phyloP scores from a whole-genome alignment of 2,329 filamentous ascomycete species.

The Bimuria novae-zelandiae region DNA sequence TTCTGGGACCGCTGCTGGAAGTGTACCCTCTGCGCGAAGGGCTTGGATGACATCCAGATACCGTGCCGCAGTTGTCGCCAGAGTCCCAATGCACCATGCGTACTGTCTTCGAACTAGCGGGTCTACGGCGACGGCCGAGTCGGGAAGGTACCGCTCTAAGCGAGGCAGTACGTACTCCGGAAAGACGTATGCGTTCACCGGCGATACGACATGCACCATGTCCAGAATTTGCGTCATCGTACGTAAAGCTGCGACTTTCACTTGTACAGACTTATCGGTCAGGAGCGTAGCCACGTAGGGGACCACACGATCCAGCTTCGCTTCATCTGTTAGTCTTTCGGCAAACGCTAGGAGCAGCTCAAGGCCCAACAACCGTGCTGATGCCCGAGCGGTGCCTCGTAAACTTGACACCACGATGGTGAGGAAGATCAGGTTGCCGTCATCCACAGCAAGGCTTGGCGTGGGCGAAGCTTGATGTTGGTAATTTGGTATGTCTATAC shows the following conservation, averaged over 20 bases:
- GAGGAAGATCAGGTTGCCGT: conserved; percentile 90
- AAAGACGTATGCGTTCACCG: conserved; percentile 70
- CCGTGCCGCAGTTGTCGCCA: conserved; percentile 81
- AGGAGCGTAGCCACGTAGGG: conserved; percentile 86
- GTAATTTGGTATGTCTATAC: conserved; percentile 84
- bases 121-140: conserved; percentile 54
- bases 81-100: conserved; percentile 85
- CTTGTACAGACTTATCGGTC: conserved; percentile 79
- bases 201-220: conserved; percentile 85
- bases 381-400: conserved; percentile 83
- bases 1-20: conserved; percentile 77
- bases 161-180: conserved; percentile 68
- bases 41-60: conserved; percentile 93
- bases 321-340: conserved; percentile 89
- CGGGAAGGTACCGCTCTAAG: conserved; percentile 61
- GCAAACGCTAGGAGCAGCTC: conserved; percentile 91
- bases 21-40: conserved; percentile 78
- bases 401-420: conserved; percentile 87
- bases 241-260: conserved; percentile 82
- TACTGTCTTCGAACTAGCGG: conserved; percentile 85
- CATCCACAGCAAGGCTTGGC: conserved; percentile 70
- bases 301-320: conserved; percentile 89
- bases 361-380: conserved; percentile 86
- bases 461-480: conserved; percentile 69
- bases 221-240: conserved; percentile 83